Conservation (phyloP, 2,329 filamentous ascomycete species). For the Allantophomopsis lycopodina region DNA sequence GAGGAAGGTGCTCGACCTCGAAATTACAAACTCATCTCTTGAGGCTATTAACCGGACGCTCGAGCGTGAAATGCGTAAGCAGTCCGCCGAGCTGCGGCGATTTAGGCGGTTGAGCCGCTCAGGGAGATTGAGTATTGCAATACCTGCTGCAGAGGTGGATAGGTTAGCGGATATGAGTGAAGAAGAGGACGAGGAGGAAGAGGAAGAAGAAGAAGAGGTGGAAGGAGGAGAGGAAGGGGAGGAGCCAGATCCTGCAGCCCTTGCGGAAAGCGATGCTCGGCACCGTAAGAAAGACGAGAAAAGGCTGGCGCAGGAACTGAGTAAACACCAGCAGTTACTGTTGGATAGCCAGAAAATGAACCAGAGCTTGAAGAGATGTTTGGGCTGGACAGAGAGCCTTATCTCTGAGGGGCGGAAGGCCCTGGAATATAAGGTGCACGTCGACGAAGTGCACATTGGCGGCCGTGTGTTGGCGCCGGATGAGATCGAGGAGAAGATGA, state of each 20-base stretch:
- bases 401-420: constrained; percentile 84
- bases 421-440: constrained; percentile 65
- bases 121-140: constrained; percentile 52
- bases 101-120: constrained; percentile 77
- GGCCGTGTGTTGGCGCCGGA: constrained; percentile 65
- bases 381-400: constrained; percentile 79
- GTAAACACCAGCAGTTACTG: constrained; percentile 78
- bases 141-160: constrained; percentile 10
- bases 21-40: constrained; percentile 92
- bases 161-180: constrained; percentile 35
- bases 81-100: constrained; percentile 74
- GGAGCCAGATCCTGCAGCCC: constrained; percentile 23
- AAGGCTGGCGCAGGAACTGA: constrained; percentile 70
- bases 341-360: constrained; percentile 92
- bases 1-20: constrained; percentile 87
- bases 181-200: constrained; percentile 29
- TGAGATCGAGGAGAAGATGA: constrained; percentile 32
- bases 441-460: constrained; percentile 69
- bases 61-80: constrained; percentile 82
- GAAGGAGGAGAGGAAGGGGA: constrained; percentile 15
- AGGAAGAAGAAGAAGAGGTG: constrained; percentile 29
- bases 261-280: constrained; percentile 28
- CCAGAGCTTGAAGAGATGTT: constrained; percentile 78
- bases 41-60: constrained; percentile 90
- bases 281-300: constrained; percentile 67